A percentile compares a stretch with the other conserved stretches of the same genome.
Conservation (phyloP, 192 early-diverging fungal species). For the Mortierella claussenii region DNA sequence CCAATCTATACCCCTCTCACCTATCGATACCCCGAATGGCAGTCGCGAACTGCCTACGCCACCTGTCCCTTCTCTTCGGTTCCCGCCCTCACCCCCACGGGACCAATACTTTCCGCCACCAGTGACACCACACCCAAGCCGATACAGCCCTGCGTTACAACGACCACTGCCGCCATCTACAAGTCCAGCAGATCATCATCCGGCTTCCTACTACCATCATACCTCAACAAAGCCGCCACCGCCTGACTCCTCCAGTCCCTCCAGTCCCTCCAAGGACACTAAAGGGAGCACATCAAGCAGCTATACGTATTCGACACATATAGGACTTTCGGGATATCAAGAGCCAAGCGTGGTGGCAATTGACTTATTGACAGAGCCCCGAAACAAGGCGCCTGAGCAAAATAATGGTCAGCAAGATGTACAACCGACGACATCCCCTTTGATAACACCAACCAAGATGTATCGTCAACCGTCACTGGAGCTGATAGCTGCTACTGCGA, state of each 20-base stretch:
- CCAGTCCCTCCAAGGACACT: background rate
- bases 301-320: too few relatives aligned
- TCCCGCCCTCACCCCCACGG: slow-evolving; percentile 8
- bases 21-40: slow-evolving; percentile 23
- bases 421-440: too few relatives aligned
- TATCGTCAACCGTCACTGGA: too few relatives aligned
- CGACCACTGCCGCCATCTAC: background rate
- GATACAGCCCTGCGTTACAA: background rate
- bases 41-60: slow-evolving; percentile 10
- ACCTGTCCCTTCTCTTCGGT: slow-evolving; percentile 10
- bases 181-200: slow-evolving; percentile 5
- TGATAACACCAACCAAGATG: too few relatives aligned
- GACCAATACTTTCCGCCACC: background rate
- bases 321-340: too few relatives aligned
- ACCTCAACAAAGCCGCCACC: background rate
- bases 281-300: too few relatives aligned
- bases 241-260: background rate
- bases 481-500: background rate
- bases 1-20: slow-evolving; percentile 51
- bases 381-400: too few relatives aligned
- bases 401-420: too few relatives aligned
- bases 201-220: slow-evolving; percentile 19
- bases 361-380: too few relatives aligned
- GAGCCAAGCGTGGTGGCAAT: too few relatives aligned
- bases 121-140: background rate